Evolutionary conservation across 768 basidiomycete species (phyloP).

Genomic region (Leccinum disarticulatum): DNA sequence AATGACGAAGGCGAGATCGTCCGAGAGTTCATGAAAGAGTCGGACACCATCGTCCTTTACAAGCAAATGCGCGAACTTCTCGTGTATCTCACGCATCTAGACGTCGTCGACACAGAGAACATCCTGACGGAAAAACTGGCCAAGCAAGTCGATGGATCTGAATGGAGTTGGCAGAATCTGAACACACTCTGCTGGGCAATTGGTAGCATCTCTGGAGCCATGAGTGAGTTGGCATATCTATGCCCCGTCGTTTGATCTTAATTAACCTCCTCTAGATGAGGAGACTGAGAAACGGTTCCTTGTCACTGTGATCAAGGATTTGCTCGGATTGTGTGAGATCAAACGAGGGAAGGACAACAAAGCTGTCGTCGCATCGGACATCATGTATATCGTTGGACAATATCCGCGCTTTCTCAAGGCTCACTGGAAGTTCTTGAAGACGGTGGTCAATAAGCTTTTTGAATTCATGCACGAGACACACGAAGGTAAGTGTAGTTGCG

Average conservation of each 20-base stretch:
- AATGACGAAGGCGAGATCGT: slow-evolving; percentile 99
- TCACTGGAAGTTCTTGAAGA: slow-evolving; percentile 99
- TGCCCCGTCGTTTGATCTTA: neutral
- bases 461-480: slow-evolving; percentile 99
- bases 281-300: slow-evolving; percentile 99
- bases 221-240: slow-evolving; percentile 66
- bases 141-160: slow-evolving; percentile 95
- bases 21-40: slow-evolving; percentile 98
- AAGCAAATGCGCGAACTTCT: slow-evolving; percentile 98
- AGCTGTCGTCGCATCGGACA: slow-evolving; percentile 93
- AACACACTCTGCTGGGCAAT: slow-evolving; percentile 99
- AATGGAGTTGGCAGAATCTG: slow-evolving; percentile 99
- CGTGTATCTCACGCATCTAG: slow-evolving; percentile 96
- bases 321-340: slow-evolving; percentile 96
- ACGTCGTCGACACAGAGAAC: slow-evolving; percentile 93
- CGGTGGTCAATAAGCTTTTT: slow-evolving; percentile 98
- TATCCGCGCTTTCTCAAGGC: slow-evolving; percentile 99
- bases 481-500: slow-evolving; percentile 56
- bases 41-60: slow-evolving; percentile 96
- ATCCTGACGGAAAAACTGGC: slow-evolving; percentile 97
- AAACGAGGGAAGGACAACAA: slow-evolving; percentile 99
- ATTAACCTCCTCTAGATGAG: slow-evolving; percentile 61
- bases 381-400: slow-evolving; percentile 99
- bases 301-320: slow-evolving; percentile 98
- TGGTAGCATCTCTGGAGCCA: slow-evolving; percentile 97